A percentile compares a stretch with the other conserved stretches of the same genome.
Evolutionary conservation across 176 grass and related monocot genomes (phyloP).

Genomic region (Avena sativa): DNA sequence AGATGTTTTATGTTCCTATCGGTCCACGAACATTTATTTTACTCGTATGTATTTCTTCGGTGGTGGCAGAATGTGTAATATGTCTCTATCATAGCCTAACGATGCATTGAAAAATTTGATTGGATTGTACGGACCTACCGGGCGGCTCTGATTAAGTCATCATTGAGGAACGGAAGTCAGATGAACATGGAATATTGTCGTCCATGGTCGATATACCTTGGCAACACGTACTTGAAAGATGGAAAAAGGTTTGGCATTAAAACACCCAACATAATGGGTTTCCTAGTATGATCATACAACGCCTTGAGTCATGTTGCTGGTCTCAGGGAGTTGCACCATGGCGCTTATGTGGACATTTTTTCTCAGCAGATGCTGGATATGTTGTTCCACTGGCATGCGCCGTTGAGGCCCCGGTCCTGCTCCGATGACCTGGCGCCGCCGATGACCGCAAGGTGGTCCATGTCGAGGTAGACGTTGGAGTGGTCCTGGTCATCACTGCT

Average conservation of each 20-base stretch:
- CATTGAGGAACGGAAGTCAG: background rate
- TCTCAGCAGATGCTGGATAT: slow-evolving; percentile 54
- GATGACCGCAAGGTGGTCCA: slow-evolving; percentile 19
- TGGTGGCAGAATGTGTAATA: too few relatives aligned
- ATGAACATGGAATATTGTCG: slow-evolving; percentile 30
- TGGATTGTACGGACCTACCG: background rate
- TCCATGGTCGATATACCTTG: slow-evolving; percentile 20
- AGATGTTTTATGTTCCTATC: too few relatives aligned
- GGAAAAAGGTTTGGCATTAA: slow-evolving; percentile 5
- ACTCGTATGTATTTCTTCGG: too few relatives aligned
- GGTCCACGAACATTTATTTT: too few relatives aligned
- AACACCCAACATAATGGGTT: slow-evolving; percentile 1
- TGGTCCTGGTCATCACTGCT: slow-evolving; percentile 36
- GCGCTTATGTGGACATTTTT: background rate
- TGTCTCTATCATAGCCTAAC: too few relatives aligned
- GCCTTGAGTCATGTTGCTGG: background rate
- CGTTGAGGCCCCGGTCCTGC: slow-evolving; percentile 49
- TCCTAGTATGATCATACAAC: slow-evolving; percentile 1
- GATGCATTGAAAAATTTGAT: background rate
- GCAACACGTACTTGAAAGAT: background rate
- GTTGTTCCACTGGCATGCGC: slow-evolving; percentile 49
- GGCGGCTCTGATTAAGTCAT: slow-evolving; percentile 16
- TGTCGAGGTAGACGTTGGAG: slow-evolving; percentile 17
- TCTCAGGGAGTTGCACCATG: background rate
- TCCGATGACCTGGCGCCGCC: slow-evolving; percentile 22